Evolutionary conservation across 805 yeast species (phyloP).

Genomic region (Yarrowia porcina): DNA sequence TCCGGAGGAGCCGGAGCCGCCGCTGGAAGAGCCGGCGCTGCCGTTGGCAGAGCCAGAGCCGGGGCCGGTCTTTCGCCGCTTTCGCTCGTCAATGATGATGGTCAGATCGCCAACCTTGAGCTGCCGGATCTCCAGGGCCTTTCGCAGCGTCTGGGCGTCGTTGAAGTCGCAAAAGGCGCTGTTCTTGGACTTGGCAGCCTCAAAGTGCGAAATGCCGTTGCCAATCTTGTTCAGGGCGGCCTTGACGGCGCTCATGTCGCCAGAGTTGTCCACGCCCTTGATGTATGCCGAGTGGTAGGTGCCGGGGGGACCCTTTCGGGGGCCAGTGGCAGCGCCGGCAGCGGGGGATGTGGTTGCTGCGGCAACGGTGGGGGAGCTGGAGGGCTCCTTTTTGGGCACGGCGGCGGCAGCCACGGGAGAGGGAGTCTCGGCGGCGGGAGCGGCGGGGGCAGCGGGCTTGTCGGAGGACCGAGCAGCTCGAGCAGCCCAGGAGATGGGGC

Average conservation of each 20-base stretch:
- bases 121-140: slow-evolving; percentile 37
- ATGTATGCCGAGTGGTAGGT: slow-evolving; percentile 40
- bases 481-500: slow-evolving; percentile 36
- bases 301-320: slow-evolving; percentile 25
- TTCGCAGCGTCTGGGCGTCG: slow-evolving; percentile 35
- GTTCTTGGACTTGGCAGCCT: slow-evolving; percentile 35
- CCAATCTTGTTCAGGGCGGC: slow-evolving; percentile 38
- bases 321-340: neutral
- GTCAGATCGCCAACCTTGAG: slow-evolving; percentile 35
- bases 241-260: slow-evolving; percentile 34
- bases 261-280: slow-evolving; percentile 36
- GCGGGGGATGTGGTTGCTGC: slow-evolving; percentile 15
- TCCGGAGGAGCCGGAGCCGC: neutral
- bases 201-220: slow-evolving; percentile 36
- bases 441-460: slow-evolving; percentile 16
- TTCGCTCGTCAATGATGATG: slow-evolving; percentile 38
- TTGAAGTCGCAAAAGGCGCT: slow-evolving; percentile 42
- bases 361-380: slow-evolving; percentile 15
- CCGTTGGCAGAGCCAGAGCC: neutral
- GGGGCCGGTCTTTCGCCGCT: slow-evolving; percentile 31
- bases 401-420: slow-evolving; percentile 27
- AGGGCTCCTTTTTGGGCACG: slow-evolving; percentile 23
- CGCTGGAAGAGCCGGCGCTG: neutral
- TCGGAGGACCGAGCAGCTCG: slow-evolving; percentile 30
- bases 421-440: slow-evolving; percentile 26